Evolutionary conservation across 1,284 basidiomycete genomes (phyloP).

Genomic region (Trametes polyzona): DNA sequence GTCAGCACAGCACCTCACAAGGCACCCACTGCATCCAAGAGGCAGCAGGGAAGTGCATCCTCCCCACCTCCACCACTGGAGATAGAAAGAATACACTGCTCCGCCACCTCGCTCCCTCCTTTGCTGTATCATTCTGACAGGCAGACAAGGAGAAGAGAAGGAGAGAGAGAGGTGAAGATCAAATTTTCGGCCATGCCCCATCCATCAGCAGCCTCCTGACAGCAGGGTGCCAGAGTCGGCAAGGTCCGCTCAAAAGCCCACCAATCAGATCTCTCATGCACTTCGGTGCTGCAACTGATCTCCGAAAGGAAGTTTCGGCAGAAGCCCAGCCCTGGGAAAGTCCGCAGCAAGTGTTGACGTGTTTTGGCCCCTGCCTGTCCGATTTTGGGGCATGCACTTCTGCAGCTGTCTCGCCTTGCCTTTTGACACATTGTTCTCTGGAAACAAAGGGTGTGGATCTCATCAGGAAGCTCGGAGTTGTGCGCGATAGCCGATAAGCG

Average conservation of each 20-base stretch:
- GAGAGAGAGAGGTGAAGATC: too few relatives aligned
- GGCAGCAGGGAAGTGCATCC: not conserved
- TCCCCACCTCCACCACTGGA: slow-evolving; percentile 3
- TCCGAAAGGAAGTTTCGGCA: not conserved
- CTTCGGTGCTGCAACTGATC: not conserved
- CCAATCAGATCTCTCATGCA: not conserved
- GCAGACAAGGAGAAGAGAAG: too few relatives aligned
- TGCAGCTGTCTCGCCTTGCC: not conserved
- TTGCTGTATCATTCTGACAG: too few relatives aligned
- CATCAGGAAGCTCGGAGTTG: not conserved
- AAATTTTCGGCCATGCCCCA: too few relatives aligned
- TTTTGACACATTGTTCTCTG: not conserved
- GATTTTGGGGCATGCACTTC: not conserved
- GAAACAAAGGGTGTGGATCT: not conserved
- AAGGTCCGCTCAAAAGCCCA: not conserved
- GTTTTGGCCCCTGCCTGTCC: not conserved
- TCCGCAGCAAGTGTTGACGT: not conserved
- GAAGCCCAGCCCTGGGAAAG: not conserved
- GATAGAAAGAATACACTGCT: not conserved
- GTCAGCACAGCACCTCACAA: too few relatives aligned
- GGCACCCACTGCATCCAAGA: too few relatives aligned
- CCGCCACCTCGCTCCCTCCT: not conserved
- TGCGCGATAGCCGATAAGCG: too few relatives aligned
- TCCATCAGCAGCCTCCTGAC: not conserved
- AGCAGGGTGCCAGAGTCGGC: too few relatives aligned